phyloP scores from a whole-genome alignment of 139 green algal species.

The Dunaliella primolecta region DNA sequence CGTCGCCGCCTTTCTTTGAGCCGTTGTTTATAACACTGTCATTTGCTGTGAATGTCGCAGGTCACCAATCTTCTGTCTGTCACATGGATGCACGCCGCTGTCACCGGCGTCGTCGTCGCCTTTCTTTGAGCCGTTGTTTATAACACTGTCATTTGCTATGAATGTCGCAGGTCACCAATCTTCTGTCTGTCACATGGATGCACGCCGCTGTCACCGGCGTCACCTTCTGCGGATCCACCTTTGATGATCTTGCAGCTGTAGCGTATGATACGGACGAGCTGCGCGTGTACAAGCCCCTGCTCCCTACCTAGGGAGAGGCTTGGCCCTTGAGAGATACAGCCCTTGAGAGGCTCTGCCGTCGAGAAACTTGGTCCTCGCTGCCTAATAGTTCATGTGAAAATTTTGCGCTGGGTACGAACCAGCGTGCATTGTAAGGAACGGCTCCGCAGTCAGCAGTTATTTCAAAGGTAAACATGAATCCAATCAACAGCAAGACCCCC shows the following conservation, averaged over 20 bases:
- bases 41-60: neutral
- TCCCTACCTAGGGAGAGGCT: too few relatives aligned
- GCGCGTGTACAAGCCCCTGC: slow-evolving; percentile 26
- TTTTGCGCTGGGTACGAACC: too few relatives aligned
- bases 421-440: too few relatives aligned
- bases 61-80: slow-evolving; percentile 19
- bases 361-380: too few relatives aligned
- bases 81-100: slow-evolving; percentile 20
- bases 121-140: neutral
- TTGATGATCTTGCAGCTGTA: slow-evolving; percentile 43
- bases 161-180: slow-evolving; percentile 15
- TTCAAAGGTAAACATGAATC: too few relatives aligned
- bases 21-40: neutral
- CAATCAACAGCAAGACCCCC: too few relatives aligned
- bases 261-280: slow-evolving; percentile 47
- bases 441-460: too few relatives aligned
- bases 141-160: neutral
- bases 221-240: slow-evolving; percentile 37
- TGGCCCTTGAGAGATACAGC: too few relatives aligned
- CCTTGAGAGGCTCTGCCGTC: too few relatives aligned
- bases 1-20: slow-evolving; percentile 11
- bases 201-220: slow-evolving; percentile 39
- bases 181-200: slow-evolving; percentile 34
- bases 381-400: too few relatives aligned
- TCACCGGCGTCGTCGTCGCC: slow-evolving; percentile 42